Conservation (phyloP, 495 filamentous ascomycete species). For the Polyplosphaeria fusca region DNA sequence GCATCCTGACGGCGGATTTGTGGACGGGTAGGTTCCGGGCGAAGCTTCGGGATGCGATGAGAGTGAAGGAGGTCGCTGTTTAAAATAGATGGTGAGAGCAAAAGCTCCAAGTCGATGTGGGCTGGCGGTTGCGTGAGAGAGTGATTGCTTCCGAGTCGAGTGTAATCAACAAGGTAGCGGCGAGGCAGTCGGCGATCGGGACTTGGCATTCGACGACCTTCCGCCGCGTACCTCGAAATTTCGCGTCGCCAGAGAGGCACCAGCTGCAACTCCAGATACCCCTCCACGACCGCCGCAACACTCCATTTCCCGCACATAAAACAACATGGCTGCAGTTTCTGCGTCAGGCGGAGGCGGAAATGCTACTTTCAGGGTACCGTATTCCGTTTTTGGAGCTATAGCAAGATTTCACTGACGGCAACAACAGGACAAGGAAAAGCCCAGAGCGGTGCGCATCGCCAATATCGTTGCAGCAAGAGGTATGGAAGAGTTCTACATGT, state of each 20-base stretch:
- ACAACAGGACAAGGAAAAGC: constrained; percentile 94
- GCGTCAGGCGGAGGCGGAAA: constrained; percentile 59
- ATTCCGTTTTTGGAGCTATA: too few relatives aligned
- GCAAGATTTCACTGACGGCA: constrained; percentile 40
- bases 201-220: background rate
- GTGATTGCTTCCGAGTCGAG: background rate
- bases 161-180: background rate
- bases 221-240: constrained; percentile 6
- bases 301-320: constrained; percentile 2
- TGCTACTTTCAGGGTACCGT: constrained; percentile 71
- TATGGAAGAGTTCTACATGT: constrained; percentile 44
- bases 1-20: constrained; percentile 52
- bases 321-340: constrained; percentile 42
- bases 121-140: too few relatives aligned
- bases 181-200: constrained; percentile 12
- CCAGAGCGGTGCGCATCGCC: constrained; percentile 85
- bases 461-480: constrained; percentile 97
- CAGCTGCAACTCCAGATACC: constrained; percentile 12
- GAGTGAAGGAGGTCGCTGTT: background rate
- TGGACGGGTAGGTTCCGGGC: background rate
- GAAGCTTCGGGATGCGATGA: background rate
- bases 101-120: too few relatives aligned
- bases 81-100: too few relatives aligned
- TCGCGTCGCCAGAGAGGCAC: constrained; percentile 8
- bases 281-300: constrained; percentile 10